Evolutionary conservation across 352 stramenopile species (phyloP).

Genomic region (Phytophthora litchii): DNA sequence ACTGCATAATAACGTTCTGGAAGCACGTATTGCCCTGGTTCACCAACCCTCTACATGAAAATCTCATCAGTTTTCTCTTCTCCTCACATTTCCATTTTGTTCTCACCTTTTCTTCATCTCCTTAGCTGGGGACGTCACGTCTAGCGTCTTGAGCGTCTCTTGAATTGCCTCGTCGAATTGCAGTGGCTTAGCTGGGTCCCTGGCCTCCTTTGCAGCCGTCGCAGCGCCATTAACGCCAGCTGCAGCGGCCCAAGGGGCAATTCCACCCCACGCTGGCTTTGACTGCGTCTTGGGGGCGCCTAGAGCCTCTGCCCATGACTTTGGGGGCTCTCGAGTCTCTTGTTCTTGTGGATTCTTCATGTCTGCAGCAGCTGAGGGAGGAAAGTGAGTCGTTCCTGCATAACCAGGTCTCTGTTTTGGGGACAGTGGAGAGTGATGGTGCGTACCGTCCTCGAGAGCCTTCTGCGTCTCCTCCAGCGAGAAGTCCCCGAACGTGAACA

Average conservation of each 20-base stretch:
- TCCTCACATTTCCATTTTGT: not conserved
- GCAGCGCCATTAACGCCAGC: conserved; percentile 6
- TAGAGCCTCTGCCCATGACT: conserved; percentile 70
- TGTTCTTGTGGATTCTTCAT: conserved; percentile 13
- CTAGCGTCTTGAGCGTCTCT: conserved; percentile 52
- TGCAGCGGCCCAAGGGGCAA: conserved; percentile 21
- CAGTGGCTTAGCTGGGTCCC: conserved; percentile 27
- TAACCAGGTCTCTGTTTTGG: conserved; percentile 7
- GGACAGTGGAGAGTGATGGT: conserved; percentile 4
- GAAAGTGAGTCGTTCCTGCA: conserved; percentile 1
- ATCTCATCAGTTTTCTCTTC: not conserved
- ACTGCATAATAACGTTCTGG: conserved; percentile 90
- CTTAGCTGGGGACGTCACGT: conserved; percentile 65
- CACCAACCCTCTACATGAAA: conserved; percentile 58
- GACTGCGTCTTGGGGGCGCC: conserved; percentile 38
- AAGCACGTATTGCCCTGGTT: conserved; percentile 91
- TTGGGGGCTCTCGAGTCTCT: conserved; percentile 25
- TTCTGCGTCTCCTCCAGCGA: conserved; percentile 68
- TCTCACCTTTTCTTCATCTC: conserved; percentile 85
- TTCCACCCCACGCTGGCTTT: conserved; percentile 41
- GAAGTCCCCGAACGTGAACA: conserved; percentile 85
- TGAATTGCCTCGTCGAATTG: conserved; percentile 76
- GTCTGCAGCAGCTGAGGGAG: conserved; percentile 23
- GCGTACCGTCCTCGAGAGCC: conserved; percentile 50
- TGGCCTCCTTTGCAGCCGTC: not conserved